Percentiles rank a stretch among this genome's conserved stretches.
Evolutionary conservation across 768 basidiomycete species (phyloP).

Genomic region (Lentinula boryana): DNA sequence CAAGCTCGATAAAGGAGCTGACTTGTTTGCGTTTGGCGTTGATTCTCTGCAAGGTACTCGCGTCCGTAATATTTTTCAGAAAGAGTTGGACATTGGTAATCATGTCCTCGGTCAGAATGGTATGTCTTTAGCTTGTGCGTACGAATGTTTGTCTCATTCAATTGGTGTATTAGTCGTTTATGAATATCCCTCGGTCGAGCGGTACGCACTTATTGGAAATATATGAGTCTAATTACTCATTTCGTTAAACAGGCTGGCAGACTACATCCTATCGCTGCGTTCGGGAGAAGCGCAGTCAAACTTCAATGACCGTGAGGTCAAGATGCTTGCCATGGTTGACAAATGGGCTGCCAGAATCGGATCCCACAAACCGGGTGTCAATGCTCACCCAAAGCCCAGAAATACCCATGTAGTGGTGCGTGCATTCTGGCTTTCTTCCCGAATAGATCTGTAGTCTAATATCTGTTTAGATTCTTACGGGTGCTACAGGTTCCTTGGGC

Average conservation of each 20-base stretch:
- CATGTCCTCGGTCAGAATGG: constrained; percentile 29
- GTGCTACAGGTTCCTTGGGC: constrained; percentile 49
- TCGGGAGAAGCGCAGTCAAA: constrained; percentile 10
- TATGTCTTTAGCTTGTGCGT: neutral
- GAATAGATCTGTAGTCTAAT: neutral
- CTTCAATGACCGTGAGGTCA: constrained; percentile 21
- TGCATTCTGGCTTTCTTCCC: neutral
- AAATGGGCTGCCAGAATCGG: constrained; percentile 23
- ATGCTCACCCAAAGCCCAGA: constrained; percentile 8
- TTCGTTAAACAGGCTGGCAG: constrained; percentile 25
- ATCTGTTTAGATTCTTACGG: constrained; percentile 35
- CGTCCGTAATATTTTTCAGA: constrained; percentile 42
- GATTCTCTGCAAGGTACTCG: constrained; percentile 48
- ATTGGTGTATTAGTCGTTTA: constrained; percentile 33
- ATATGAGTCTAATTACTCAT: neutral
- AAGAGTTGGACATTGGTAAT: constrained; percentile 26
- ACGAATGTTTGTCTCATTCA: neutral
- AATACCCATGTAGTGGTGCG: constrained; percentile 11
- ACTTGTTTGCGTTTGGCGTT: constrained; percentile 42
- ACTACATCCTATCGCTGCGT: constrained; percentile 29
- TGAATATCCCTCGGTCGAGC: constrained; percentile 38
- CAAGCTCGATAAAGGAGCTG: constrained; percentile 26
- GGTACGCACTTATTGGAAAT: constrained; percentile 17
- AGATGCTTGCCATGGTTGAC: constrained; percentile 41
- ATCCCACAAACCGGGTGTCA: constrained; percentile 2